These are phyloP conservation scores for Neoboletus magnificus DNA, from an alignment of 768 basidiomycete genomes.

Conservation along the genomic window DNA sequence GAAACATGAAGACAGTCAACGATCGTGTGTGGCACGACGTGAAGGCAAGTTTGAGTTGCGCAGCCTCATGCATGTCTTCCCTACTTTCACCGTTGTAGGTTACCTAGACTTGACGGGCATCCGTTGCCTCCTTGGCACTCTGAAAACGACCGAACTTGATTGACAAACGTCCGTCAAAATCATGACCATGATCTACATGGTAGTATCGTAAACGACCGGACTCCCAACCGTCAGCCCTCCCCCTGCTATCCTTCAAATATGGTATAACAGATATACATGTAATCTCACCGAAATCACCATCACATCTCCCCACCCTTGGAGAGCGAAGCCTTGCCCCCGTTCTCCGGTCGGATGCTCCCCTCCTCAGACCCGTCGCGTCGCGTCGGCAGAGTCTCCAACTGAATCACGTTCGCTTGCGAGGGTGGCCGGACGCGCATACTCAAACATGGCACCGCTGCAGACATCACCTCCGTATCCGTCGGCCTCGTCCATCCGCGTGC, in stretches of 20 bases:
- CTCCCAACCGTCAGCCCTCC: neutral
- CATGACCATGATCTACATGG: no score
- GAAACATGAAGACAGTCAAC: no score
- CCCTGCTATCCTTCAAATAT: neutral
- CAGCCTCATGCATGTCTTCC: no score
- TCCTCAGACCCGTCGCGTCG: neutral
- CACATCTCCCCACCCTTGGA: neutral
- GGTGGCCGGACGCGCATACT: neutral
- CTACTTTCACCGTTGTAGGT: no score
- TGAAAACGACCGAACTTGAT: neutral
- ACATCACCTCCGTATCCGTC: neutral
- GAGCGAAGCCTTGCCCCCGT: neutral
- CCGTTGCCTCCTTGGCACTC: no score
- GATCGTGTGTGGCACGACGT: no score
- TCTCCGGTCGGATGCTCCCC: neutral
- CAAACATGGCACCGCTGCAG: neutral
- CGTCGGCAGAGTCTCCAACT: neutral
- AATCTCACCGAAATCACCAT: neutral
- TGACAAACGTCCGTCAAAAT: no score
- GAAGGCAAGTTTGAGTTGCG: no score
- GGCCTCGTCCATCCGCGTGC: conserved; percentile 33
- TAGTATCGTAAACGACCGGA: neutral
- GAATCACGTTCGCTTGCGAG: neutral
- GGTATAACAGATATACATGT: neutral
- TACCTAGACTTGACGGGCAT: no score